Conservation (phyloP, 2,329 filamentous ascomycete species). For the Pyricularia pennisetigena region DNA sequence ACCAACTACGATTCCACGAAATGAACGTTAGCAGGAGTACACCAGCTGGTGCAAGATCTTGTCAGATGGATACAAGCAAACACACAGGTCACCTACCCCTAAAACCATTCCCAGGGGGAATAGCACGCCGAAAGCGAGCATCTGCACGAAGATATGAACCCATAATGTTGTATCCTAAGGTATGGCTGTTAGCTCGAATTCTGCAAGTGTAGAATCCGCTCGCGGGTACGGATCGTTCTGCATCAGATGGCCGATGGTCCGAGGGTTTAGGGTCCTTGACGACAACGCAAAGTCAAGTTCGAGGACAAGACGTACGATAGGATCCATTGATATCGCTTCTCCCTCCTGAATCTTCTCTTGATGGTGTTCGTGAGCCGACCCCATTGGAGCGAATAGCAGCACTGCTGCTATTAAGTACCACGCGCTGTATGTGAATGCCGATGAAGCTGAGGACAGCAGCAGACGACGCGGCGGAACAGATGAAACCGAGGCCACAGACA, state of each 20-base stretch:
- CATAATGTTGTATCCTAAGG: constrained; percentile 72
- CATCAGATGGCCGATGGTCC: not conserved
- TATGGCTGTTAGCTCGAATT: constrained; percentile 9
- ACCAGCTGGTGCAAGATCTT: not conserved
- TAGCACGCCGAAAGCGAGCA: constrained; percentile 78
- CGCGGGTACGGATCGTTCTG: not conserved
- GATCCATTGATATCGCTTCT: constrained; percentile 58
- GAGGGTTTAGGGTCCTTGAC: not conserved
- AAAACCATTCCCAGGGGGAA: constrained; percentile 78
- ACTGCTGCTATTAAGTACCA: constrained; percentile 5
- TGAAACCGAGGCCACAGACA: not conserved
- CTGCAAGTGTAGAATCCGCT: constrained; percentile 2
- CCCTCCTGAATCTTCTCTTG: constrained; percentile 56
- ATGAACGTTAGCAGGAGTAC: not conserved
- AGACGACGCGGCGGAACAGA: not conserved
- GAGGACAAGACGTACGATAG: constrained; percentile 23
- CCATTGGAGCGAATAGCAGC: constrained; percentile 10
- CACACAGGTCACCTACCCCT: not conserved
- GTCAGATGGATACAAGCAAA: not conserved
- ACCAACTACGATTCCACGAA: constrained; percentile 50
- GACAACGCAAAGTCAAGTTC: not conserved
- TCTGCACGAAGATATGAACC: constrained; percentile 87
- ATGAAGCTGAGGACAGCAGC: not conserved
- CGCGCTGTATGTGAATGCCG: not conserved
- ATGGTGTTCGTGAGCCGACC: constrained; percentile 37